Evolutionary conservation across 2,329 filamentous ascomycete species (phyloP).

Genomic region (Monosporascus sp.): DNA sequence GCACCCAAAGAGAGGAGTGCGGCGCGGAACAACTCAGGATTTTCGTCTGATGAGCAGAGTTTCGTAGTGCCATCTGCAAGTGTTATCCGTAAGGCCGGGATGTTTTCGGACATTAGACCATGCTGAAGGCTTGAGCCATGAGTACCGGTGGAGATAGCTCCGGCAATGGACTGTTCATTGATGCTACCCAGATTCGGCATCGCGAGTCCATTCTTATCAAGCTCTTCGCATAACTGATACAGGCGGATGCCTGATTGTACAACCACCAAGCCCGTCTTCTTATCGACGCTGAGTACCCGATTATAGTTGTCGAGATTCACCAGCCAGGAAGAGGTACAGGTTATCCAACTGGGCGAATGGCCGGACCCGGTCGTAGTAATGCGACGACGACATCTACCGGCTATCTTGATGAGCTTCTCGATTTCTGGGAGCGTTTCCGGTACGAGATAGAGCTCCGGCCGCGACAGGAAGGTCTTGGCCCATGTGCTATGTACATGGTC

Average conservation of each 20-base stretch:
- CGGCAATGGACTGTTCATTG: slow-evolving; percentile 87
- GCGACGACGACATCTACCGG: slow-evolving; percentile 73
- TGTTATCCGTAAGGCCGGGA: slow-evolving; percentile 71
- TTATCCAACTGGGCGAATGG: slow-evolving; percentile 88
- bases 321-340: slow-evolving; percentile 90
- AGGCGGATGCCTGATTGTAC: slow-evolving; percentile 89
- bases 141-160: slow-evolving; percentile 87
- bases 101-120: slow-evolving; percentile 76
- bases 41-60: slow-evolving; percentile 63
- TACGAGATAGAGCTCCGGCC: slow-evolving; percentile 86
- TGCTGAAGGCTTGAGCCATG: slow-evolving; percentile 84
- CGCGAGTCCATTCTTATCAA: slow-evolving; percentile 71
- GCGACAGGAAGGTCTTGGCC: slow-evolving; percentile 86
- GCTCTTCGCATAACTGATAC: slow-evolving; percentile 63
- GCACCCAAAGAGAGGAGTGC: slow-evolving; percentile 83
- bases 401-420: slow-evolving; percentile 75
- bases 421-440: slow-evolving; percentile 76
- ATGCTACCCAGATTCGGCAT: slow-evolving; percentile 94
- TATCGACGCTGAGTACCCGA: slow-evolving; percentile 65
- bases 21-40: slow-evolving; percentile 79
- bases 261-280: slow-evolving; percentile 59
- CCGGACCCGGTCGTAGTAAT: slow-evolving; percentile 84
- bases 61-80: slow-evolving; percentile 73
- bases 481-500: slow-evolving; percentile 83
- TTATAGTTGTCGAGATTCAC: slow-evolving; percentile 85